Percentiles rank a stretch among this genome's conserved stretches.
These are phyloP conservation scores for Coprinopsis sp. DNA, from an alignment of 768 basidiomycete genomes.

Conservation along the genomic window DNA sequence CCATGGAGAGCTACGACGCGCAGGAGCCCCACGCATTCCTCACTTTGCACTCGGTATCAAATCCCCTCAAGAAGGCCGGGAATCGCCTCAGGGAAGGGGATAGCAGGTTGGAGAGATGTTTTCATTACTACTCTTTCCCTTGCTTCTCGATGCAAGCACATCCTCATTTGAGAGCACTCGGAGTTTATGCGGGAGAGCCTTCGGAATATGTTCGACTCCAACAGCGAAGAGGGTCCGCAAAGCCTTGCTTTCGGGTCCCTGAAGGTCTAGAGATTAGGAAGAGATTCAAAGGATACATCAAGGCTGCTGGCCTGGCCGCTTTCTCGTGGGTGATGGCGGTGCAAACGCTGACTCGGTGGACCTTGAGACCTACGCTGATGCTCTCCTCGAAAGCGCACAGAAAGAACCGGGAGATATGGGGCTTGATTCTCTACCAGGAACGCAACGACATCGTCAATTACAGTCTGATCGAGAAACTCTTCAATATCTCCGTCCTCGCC, in stretches of 20 bases:
- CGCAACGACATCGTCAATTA: too few species aligned
- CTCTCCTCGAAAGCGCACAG: conserved; percentile 87
- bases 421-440: conserved; percentile 93
- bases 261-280: conserved; percentile 91
- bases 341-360: conserved; percentile 68
- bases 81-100: conserved; percentile 92
- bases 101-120: conserved; percentile 91
- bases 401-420: conserved; percentile 94
- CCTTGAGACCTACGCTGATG: conserved; percentile 94
- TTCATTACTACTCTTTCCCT: conserved; percentile 85
- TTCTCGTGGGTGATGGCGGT: conserved; percentile 69
- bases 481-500: too few species aligned
- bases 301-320: conserved; percentile 80
- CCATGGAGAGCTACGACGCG: conserved; percentile 91
- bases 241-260: conserved; percentile 85
- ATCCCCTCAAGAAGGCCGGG: conserved; percentile 96
- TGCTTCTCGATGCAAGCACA: conserved; percentile 85
- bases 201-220: conserved; percentile 86
- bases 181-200: conserved; percentile 95
- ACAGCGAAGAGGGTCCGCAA: conserved; percentile 93
- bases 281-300: conserved; percentile 95
- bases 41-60: conserved; percentile 86
- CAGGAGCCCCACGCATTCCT: conserved; percentile 92
- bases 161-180: conserved; percentile 87
- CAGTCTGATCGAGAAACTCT: too few species aligned